phyloP scores from a whole-genome alignment of 208 protist species.

The Leptomonas pyrrhocoris region DNA sequence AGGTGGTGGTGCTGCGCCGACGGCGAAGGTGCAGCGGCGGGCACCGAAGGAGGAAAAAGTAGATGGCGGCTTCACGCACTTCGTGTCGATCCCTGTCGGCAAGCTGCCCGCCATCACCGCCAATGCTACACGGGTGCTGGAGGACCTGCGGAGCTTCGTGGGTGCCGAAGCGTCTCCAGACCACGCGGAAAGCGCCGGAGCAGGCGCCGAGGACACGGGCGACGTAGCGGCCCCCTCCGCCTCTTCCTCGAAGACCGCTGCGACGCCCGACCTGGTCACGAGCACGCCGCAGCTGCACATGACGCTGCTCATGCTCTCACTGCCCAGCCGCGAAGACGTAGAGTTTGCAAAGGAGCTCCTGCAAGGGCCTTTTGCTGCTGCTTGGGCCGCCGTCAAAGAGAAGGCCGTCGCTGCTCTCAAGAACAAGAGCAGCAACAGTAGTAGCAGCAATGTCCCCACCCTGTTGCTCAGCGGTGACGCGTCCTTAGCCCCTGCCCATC shows the following conservation, averaged over 20 bases:
- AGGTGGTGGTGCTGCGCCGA: neutral
- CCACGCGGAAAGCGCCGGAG: constrained; percentile 1
- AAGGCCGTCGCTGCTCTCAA: constrained; percentile 5
- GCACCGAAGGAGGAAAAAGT: constrained; percentile 17
- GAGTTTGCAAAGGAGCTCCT: constrained; percentile 62
- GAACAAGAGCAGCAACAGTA: neutral
- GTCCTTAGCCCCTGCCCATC: constrained; percentile 3
- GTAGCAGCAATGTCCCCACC: neutral
- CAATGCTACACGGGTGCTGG: constrained; percentile 34
- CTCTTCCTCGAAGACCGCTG: neutral
- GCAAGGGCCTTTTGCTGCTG: constrained; percentile 23
- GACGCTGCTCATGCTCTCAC: constrained; percentile 73
- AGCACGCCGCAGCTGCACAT: constrained; percentile 59
- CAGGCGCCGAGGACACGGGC: neutral
- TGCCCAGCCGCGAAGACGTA: constrained; percentile 50
- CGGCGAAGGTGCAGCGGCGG: constrained; percentile 6
- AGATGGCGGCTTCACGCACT: constrained; percentile 72
- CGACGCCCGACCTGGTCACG: constrained; percentile 55
- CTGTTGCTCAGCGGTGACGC: constrained; percentile 21
- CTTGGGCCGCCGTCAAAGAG: constrained; percentile 27
- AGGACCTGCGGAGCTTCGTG: constrained; percentile 31
- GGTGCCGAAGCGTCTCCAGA: neutral
- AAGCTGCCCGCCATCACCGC: constrained; percentile 39
- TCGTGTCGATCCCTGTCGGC: constrained; percentile 76
- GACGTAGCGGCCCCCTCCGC: neutral